Percentiles rank a stretch among this genome's conserved stretches.
These are phyloP conservation scores for Candida sphagnicola DNA, from an alignment of 805 yeast species.

Conservation along the genomic window DNA sequence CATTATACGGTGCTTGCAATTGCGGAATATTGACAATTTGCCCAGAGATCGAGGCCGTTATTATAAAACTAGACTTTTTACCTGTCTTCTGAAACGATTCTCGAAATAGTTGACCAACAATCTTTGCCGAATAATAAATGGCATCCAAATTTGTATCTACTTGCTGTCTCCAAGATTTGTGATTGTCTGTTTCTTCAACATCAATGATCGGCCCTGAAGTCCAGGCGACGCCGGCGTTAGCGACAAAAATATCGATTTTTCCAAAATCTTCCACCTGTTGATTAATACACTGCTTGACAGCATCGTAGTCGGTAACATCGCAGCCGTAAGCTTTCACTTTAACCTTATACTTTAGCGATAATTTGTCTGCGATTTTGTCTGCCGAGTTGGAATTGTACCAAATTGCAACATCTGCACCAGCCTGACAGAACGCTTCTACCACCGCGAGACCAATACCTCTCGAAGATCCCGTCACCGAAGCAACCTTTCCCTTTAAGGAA, in stretches of 20 bases:
- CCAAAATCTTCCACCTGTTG: slow-evolving; percentile 68
- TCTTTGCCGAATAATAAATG: slow-evolving; percentile 41
- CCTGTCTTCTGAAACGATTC: slow-evolving; percentile 30
- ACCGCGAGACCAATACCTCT: slow-evolving; percentile 80
- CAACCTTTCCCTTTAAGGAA: slow-evolving; percentile 77
- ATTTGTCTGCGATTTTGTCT: slow-evolving; percentile 55
- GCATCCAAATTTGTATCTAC: slow-evolving; percentile 39
- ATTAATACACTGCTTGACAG: slow-evolving; percentile 46
- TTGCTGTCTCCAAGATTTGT: slow-evolving; percentile 28
- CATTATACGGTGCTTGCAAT: slow-evolving; percentile 44
- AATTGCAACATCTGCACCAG: slow-evolving; percentile 72
- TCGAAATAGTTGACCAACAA: slow-evolving; percentile 36
- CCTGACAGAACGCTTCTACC: slow-evolving; percentile 80
- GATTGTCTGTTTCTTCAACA: slow-evolving; percentile 25
- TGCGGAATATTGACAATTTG: slow-evolving; percentile 45
- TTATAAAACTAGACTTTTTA: slow-evolving; percentile 36
- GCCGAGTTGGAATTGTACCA: slow-evolving; percentile 51
- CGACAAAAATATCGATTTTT: slow-evolving; percentile 76
- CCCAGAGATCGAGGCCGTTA: slow-evolving; percentile 47
- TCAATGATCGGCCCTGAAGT: slow-evolving; percentile 50
- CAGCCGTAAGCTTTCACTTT: slow-evolving; percentile 63
- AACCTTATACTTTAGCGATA: slow-evolving; percentile 57
- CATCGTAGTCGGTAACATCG: slow-evolving; percentile 45
- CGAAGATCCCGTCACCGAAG: slow-evolving; percentile 82
- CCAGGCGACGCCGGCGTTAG: slow-evolving; percentile 91